A percentile compares a stretch with the other conserved stretches of the same genome.
phyloP scores from a whole-genome alignment of 1,284 basidiomycete species.

The Phaffia rhodozyma region DNA sequence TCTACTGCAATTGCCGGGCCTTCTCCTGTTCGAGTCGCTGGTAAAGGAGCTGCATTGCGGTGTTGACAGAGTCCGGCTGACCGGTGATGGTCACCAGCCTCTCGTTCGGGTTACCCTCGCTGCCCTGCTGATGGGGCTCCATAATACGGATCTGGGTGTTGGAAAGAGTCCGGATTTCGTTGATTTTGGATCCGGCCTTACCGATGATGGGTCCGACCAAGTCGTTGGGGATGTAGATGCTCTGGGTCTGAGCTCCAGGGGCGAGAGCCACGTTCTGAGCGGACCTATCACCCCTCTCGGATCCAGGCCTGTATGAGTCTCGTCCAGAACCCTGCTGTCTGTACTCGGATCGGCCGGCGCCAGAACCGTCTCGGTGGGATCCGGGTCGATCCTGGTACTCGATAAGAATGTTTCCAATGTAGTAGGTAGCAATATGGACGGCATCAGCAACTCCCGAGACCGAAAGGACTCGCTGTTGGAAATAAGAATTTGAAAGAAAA shows the following conservation, averaged over 20 bases:
- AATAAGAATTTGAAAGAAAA: not conserved
- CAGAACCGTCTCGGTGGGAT: constrained; percentile 22
- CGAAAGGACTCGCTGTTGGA: constrained; percentile 74
- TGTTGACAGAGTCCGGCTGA: constrained; percentile 84
- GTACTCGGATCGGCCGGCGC: constrained; percentile 25
- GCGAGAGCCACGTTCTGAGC: constrained; percentile 21
- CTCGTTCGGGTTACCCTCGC: constrained; percentile 53
- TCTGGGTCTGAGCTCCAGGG: constrained; percentile 67
- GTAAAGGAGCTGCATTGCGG: constrained; percentile 89
- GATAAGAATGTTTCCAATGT: constrained; percentile 92
- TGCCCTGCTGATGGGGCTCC: constrained; percentile 65
- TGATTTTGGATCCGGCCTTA: constrained; percentile 97
- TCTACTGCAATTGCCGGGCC: constrained; percentile 9
- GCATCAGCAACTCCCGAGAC: constrained; percentile 99
- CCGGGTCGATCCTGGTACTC: constrained; percentile 73
- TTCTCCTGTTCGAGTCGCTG: constrained; percentile 71
- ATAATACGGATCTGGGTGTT: constrained; percentile 85
- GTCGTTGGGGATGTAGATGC: constrained; percentile 97
- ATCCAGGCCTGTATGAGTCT: constrained; percentile 8
- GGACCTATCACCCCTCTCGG: not conserved
- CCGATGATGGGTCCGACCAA: constrained; percentile 97
- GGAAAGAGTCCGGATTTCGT: constrained; percentile 70
- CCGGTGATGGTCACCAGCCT: constrained; percentile 89
- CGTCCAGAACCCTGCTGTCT: constrained; percentile 26
- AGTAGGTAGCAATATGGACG: constrained; percentile 98